Conservation (phyloP, 768 basidiomycete genomes). For the Rickenella mellea region DNA sequence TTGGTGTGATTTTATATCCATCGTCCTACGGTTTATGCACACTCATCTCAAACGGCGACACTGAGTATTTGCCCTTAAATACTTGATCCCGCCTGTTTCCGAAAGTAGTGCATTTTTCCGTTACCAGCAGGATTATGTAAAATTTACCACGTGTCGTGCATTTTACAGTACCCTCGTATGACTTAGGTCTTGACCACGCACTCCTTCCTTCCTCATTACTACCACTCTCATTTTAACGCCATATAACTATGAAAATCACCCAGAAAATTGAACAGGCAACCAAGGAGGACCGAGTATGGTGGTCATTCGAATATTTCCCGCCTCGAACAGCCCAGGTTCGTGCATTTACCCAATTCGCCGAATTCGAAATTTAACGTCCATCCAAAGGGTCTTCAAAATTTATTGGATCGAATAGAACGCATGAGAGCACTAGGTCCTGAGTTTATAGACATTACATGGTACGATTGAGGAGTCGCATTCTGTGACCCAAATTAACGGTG, state of each 20-base stretch:
- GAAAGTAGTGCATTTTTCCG: too few relatives aligned
- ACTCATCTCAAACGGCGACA: too few relatives aligned
- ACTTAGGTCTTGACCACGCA: background rate
- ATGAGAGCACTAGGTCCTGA: conserved; percentile 94
- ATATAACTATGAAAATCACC: conserved; percentile 75
- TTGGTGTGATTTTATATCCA: too few relatives aligned
- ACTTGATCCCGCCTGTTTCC: too few relatives aligned
- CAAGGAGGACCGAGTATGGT: conserved; percentile 85
- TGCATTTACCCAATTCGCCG: conserved; percentile 1
- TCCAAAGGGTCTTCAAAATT: conserved; percentile 80
- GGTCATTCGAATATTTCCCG: conserved; percentile 99
- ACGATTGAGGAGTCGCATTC: background rate
- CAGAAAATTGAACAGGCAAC: conserved; percentile 84
- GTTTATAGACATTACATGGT: conserved; percentile 98
- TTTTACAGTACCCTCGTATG: too few relatives aligned
- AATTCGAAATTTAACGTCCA: background rate
- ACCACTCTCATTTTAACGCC: background rate
- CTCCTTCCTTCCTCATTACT: background rate
- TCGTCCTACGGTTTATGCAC: too few relatives aligned
- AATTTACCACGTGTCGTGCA: too few relatives aligned
- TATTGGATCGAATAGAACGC: conserved; percentile 96
- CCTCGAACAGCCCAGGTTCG: conserved; percentile 86
- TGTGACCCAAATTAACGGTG: conserved; percentile 4
- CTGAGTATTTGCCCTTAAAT: too few relatives aligned
- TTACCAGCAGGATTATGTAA: too few relatives aligned